Evolutionary conservation across 768 basidiomycete genomes (phyloP).

Genomic region (Gloeostereum incarnatum): DNA sequence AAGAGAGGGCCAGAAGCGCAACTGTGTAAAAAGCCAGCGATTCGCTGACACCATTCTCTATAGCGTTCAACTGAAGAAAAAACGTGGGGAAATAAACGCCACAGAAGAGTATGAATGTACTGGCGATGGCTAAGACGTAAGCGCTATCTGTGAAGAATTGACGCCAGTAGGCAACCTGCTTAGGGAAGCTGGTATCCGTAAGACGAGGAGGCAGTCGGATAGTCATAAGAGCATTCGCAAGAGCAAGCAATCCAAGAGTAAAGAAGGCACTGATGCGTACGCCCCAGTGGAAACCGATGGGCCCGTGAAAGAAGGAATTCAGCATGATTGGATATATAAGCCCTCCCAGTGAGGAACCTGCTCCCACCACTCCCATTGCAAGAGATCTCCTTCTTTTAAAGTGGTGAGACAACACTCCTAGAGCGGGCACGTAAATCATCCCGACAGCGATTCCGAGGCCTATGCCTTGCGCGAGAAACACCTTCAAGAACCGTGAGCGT

Average conservation of each 20-base stretch:
- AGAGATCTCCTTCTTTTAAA: slow-evolving; percentile 29
- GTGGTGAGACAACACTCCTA: slow-evolving; percentile 36
- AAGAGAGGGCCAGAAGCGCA: slow-evolving; percentile 8
- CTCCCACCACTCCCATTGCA: slow-evolving; percentile 29
- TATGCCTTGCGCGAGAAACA: slow-evolving; percentile 27
- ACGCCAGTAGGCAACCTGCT: slow-evolving; percentile 6
- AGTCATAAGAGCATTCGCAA: slow-evolving; percentile 23
- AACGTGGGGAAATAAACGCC: slow-evolving; percentile 29
- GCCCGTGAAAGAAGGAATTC: slow-evolving; percentile 31
- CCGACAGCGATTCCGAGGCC: slow-evolving; percentile 43
- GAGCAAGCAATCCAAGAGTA: slow-evolving; percentile 21
- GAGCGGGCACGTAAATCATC: slow-evolving; percentile 37
- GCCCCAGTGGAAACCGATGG: slow-evolving; percentile 27
- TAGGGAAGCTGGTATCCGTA: slow-evolving; percentile 12
- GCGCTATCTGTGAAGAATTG: slow-evolving; percentile 21
- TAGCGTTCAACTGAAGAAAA: slow-evolving; percentile 40
- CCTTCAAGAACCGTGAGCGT: not conserved
- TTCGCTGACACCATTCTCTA: slow-evolving; percentile 27
- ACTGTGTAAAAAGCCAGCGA: slow-evolving; percentile 43
- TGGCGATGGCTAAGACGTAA: slow-evolving; percentile 12
- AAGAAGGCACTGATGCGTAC: slow-evolving; percentile 29
- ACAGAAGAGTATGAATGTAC: slow-evolving; percentile 9
- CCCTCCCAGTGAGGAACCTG: slow-evolving; percentile 22
- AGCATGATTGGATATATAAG: slow-evolving; percentile 51
- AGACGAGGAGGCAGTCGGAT: slow-evolving; percentile 24